Percentiles rank a stretch among this genome's conserved stretches.
Evolutionary conservation across 2,329 filamentous ascomycete species (phyloP).

Genomic region (Clathrospora elynae): DNA sequence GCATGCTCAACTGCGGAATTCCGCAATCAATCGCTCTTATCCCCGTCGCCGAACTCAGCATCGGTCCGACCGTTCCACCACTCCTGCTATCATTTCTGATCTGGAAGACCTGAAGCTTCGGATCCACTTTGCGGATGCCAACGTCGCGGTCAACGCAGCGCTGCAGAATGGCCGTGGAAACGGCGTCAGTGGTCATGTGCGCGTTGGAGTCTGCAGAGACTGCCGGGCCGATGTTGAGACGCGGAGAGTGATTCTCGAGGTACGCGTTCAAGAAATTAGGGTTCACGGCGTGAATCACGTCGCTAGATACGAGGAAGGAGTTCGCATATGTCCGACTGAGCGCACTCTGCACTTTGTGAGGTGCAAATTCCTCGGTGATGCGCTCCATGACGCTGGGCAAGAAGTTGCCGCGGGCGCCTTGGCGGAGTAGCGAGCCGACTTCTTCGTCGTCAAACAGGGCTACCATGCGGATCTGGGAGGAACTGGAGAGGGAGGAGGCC

Average conservation of each 20-base stretch:
- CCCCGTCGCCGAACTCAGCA: constrained; percentile 79
- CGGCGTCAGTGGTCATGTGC: constrained; percentile 92
- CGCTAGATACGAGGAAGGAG: constrained; percentile 88
- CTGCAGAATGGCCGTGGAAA: constrained; percentile 80
- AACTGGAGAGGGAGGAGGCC: constrained; percentile 55
- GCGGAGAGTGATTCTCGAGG: constrained; percentile 81
- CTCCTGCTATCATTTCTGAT: constrained; percentile 89
- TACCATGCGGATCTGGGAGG: constrained; percentile 82
- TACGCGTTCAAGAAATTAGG: constrained; percentile 89
- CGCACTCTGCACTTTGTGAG: constrained; percentile 56
- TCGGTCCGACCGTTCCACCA: constrained; percentile 94
- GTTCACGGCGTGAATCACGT: constrained; percentile 92
- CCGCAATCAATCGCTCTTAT: constrained; percentile 85
- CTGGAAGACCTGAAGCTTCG: constrained; percentile 84
- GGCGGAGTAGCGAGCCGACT: constrained; percentile 86
- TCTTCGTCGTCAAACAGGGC: constrained; percentile 98
- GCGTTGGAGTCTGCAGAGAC: constrained; percentile 85
- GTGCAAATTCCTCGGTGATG: constrained; percentile 70
- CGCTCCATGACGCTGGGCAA: constrained; percentile 80
- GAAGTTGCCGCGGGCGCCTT: constrained; percentile 90
- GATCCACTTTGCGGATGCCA: constrained; percentile 54
- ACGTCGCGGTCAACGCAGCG: constrained; percentile 68
- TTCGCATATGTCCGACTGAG: constrained; percentile 85
- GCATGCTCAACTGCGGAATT: constrained; percentile 92
- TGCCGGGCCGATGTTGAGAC: constrained; percentile 84